phyloP scores from a whole-genome alignment of 352 stramenopile species.

The Phytophthora aleatoria region DNA sequence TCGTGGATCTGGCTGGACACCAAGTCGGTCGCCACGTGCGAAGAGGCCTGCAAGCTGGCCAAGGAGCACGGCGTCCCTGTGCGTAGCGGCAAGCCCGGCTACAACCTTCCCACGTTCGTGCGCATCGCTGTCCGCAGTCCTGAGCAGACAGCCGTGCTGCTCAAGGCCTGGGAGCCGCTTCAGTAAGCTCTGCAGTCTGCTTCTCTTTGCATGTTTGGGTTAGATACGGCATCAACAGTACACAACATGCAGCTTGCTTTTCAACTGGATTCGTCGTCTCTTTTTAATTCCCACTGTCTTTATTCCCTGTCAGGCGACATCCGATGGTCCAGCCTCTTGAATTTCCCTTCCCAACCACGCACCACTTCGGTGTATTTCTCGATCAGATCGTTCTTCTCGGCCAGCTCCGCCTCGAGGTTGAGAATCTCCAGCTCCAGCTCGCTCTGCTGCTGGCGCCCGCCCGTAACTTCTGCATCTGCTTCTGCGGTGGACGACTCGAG shows the following conservation, averaged over 20 bases:
- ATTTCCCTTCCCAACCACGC: conserved; percentile 84
- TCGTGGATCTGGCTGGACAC: conserved; percentile 92
- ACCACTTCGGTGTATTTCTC: conserved; percentile 88
- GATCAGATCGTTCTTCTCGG: conserved; percentile 85
- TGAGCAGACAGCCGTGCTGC: conserved; percentile 70
- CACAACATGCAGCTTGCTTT: conserved; percentile 27
- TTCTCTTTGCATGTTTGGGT: conserved; percentile 2
- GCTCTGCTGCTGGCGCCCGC: conserved; percentile 34
- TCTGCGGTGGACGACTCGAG: conserved; percentile 13
- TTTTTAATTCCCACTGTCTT: conserved; percentile 2
- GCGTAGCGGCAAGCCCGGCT: conserved; percentile 85
- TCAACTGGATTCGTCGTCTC: conserved; percentile 3
- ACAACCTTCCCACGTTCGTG: conserved; percentile 87
- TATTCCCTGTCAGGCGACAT: conserved; percentile 65
- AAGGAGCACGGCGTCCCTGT: conserved; percentile 88
- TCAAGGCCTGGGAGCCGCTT: conserved; percentile 77
- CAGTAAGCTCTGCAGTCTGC: conserved; percentile 34
- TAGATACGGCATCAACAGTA: conserved; percentile 5
- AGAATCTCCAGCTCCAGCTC: conserved; percentile 81
- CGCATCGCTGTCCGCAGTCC: conserved; percentile 83
- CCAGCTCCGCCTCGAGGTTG: conserved; percentile 73
- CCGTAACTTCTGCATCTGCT: not conserved
- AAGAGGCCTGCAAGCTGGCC: conserved; percentile 70
- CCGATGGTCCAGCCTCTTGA: conserved; percentile 75
- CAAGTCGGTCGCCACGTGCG: conserved; percentile 55